A percentile compares a stretch with the other conserved stretches of the same genome.
Evolutionary conservation across 2,329 filamentous ascomycete species (phyloP).

Genomic region (Pezicula neosporulosa): DNA sequence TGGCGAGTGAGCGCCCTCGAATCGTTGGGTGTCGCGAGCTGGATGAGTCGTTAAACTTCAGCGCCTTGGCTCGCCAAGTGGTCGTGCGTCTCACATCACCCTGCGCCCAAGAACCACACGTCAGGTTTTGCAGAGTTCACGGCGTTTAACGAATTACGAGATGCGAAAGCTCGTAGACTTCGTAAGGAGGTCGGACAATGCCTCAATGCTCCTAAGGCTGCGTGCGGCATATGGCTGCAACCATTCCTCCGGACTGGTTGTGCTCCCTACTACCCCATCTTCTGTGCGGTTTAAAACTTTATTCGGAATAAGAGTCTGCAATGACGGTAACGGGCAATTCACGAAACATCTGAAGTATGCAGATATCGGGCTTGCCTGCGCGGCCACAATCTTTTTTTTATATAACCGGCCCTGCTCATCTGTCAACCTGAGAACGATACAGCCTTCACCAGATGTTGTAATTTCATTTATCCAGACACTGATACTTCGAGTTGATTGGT

Average conservation of each 20-base stretch:
- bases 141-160: too few species aligned
- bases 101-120: too few species aligned
- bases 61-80: too few species aligned
- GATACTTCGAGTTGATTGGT: constrained; percentile 8
- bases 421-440: background rate
- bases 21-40: background rate
- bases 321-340: background rate
- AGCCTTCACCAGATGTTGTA: too few species aligned
- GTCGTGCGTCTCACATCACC: too few species aligned
- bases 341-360: background rate
- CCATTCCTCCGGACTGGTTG: background rate
- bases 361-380: too few species aligned
- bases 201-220: too few species aligned
- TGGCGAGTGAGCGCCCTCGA: background rate
- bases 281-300: background rate
- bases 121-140: too few species aligned
- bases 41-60: background rate
- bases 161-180: too few species aligned
- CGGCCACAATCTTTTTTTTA: background rate
- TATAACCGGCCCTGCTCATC: background rate
- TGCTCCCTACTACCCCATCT: background rate
- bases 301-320: background rate
- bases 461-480: background rate
- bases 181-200: too few species aligned
- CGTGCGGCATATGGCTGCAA: too few species aligned